Evolutionary conservation across 2,329 filamentous ascomycete genomes (phyloP).

Genomic region (Aspergillus ruber): DNA sequence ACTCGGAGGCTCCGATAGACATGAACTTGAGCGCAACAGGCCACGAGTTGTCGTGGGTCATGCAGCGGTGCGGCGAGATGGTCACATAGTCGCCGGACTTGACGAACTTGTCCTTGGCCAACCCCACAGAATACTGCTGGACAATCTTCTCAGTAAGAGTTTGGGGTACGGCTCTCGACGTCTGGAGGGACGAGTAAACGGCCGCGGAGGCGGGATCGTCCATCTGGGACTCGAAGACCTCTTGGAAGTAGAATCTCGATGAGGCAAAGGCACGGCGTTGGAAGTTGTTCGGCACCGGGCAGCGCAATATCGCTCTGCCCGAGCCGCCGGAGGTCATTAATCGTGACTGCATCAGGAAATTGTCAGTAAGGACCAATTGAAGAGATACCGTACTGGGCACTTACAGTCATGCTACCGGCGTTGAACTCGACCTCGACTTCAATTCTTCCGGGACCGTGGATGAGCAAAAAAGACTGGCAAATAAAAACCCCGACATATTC

Average conservation of each 20-base stretch:
- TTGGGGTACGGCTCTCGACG: conserved; percentile 52
- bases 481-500: conserved; percentile 11
- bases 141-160: conserved; percentile 92
- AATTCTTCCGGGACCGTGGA: neutral
- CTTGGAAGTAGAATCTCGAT: conserved; percentile 29
- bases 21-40: conserved; percentile 74
- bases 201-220: conserved; percentile 58
- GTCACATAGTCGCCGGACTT: conserved; percentile 77
- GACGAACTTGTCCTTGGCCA: conserved; percentile 68
- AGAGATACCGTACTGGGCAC: neutral
- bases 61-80: conserved; percentile 63
- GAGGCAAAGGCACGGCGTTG: conserved; percentile 26
- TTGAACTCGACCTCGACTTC: conserved; percentile 1
- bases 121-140: conserved; percentile 70
- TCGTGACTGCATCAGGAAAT: conserved; percentile 11
- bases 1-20: conserved; percentile 69
- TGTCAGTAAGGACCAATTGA: neutral
- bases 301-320: conserved; percentile 18
- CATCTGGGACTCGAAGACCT: conserved; percentile 60
- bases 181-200: conserved; percentile 68
- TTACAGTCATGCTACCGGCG: conserved; percentile 10
- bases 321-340: conserved; percentile 8
- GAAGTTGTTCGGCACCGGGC: conserved; percentile 15
- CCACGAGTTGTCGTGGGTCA: conserved; percentile 84
- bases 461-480: conserved; percentile 6